Percentiles rank a stretch among this genome's conserved stretches.
phyloP scores from a whole-genome alignment of 805 yeast genomes.

The Aciculoconidium aculeatum region DNA sequence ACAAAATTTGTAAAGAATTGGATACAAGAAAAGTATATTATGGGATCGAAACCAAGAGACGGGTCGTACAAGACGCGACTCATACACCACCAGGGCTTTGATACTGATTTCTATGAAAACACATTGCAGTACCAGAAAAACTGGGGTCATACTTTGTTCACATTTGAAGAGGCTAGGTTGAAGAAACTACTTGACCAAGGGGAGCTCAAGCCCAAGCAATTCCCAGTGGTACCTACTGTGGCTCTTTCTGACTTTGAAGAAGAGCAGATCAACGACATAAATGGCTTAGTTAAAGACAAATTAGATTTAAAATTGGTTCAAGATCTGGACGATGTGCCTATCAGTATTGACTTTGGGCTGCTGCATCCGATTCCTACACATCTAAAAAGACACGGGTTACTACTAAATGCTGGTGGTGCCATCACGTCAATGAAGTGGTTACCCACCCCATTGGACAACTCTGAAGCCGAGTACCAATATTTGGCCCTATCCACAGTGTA shows the following conservation, averaged over 20 bases:
- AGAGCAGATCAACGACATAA: no score
- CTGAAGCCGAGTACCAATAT: slow-evolving; percentile 22
- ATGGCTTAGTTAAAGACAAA: no score
- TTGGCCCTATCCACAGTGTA: slow-evolving; percentile 49
- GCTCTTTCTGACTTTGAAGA: no score
- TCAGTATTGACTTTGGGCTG: no score
- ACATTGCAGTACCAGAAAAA: slow-evolving; percentile 40
- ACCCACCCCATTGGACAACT: slow-evolving; percentile 15
- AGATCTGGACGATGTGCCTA: no score
- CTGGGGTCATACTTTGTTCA: slow-evolving; percentile 47
- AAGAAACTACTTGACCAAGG: slow-evolving; percentile 6
- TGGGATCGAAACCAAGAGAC: slow-evolving; percentile 13
- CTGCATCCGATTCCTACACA: slow-evolving; percentile 8
- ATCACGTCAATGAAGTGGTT: slow-evolving; percentile 53
- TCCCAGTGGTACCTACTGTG: slow-evolving; percentile 6
- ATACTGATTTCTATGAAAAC: slow-evolving; percentile 36
- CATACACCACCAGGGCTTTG: slow-evolving; percentile 42
- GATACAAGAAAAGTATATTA: background rate
- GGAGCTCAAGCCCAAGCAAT: slow-evolving; percentile 8
- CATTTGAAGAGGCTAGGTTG: slow-evolving; percentile 29
- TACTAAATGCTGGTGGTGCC: slow-evolving; percentile 46
- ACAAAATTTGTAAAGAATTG: no score
- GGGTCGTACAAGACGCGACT: slow-evolving; percentile 26
- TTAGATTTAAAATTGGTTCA: slow-evolving; percentile 3
- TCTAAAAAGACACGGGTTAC: slow-evolving; percentile 27